Evolutionary conservation across 805 yeast species (phyloP), one percentile per base, ranked within the genome.

Genomic region (Yarrowia sp.): DNA sequence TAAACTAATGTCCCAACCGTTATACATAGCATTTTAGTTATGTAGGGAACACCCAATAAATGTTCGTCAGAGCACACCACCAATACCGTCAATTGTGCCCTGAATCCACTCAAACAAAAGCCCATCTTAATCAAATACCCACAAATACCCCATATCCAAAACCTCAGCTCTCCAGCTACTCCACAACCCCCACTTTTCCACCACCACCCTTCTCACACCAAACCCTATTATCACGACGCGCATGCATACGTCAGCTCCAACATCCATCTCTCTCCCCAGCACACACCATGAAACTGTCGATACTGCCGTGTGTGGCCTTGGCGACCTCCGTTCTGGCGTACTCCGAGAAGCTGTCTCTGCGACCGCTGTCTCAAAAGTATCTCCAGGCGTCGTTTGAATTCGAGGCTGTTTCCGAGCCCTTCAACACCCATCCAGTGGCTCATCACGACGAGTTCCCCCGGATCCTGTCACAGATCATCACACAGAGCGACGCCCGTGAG

Each of bases 391-490:
- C 92, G 5, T 92, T 93, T 75, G 77, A 81, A 39, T 92, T 92
- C 76, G 79, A 84, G 41, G 74, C 87, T 58, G 78, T 80, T 64
- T 89, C 96, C 14, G 82, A 83, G 36, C 76, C 74, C 3, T 66
- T 72, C 71, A 58, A 58, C 45, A 17, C 39, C 38, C 36, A 61
- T 31, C 45, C 44, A 7, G 45, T 47, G 14, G 45, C 60, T 8
- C 71, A 73, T 43, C 75, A 74, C 67, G 67, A 75, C 65, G 74
- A 67, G 69, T 92, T 95, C 70, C 98, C 99, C 0, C 84, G 89
- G 66, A 79, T 91, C 0, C 77, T 95, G 8, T 93, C 91, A 3
- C 95, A 96, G 33, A 81, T 93, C 1, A 72, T 95, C 13, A 84
- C 83, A 45, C 75, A 81, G 11, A 83, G 96, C 1, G 80, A 82